Base-by-base conservation (phyloP, 148 eudicot species). In the Vaccinium corymbosum region DNA sequence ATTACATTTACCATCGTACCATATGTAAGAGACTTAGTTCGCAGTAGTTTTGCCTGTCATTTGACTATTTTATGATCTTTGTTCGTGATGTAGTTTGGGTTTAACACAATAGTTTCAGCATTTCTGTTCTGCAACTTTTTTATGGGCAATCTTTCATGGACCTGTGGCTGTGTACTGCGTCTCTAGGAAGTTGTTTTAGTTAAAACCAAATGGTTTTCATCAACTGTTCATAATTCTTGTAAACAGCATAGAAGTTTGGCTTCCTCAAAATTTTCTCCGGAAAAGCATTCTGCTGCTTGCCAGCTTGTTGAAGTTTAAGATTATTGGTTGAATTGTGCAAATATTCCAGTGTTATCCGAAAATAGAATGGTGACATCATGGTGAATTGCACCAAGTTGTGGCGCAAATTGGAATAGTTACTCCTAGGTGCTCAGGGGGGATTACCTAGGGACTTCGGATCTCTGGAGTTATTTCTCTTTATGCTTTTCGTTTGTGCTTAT, bases 301-400 rank as follows among this genome's bases (percentile, higher is more conserved):
- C 75, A 22, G 35, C 49, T 81, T 81, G 42, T n/a, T 14, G 35
- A 49, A 66, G 81, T 80, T 80, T 57, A 57, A 56, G 52, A 79
- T 57, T 42, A 79, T 57, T 42, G 70, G 29, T 59, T 80, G 70
- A 80, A 19, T 38, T 20, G 38, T n/a, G 3, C 53, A 38, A n/a
- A 80, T 11, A 46, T 14, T 22, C 56, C 32, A 0, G 11, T 64
- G 22, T 25, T 80, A 19, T 19, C 7, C 42, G 6, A 46, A n/a
- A 79, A 79, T 56, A 27, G 6, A 22, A 9, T 64, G 72, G 38
- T 32, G 42, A 16, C 51, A 38, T 20, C 12, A 12, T 19, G 9
- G 19, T 4, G 2, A 78, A n/a, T 2, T 48, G 35, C n/a, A 38
- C 57, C 11, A 35, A 57, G 73, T 38, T 6, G 19, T 3, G 32